Conservation (phyloP, 768 basidiomycete genomes). For the Plicaturopsis crispa region DNA sequence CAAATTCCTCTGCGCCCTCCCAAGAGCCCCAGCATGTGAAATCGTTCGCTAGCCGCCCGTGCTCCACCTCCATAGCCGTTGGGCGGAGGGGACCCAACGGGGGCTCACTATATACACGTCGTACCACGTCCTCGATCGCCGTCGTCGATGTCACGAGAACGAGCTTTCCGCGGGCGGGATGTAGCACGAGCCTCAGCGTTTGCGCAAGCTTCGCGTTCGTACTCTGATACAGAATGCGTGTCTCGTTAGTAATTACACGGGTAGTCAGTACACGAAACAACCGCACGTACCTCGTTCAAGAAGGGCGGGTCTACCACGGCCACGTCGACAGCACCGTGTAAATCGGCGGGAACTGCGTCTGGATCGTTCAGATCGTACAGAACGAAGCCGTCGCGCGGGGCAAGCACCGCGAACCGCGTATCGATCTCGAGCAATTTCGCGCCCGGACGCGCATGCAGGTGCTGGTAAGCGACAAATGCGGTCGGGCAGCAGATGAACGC, state of each 20-base stretch:
- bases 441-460: conserved; percentile 2
- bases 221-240: conserved; percentile 15
- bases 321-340: conserved; percentile 27
- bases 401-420: conserved; percentile 31
- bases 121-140: conserved; percentile 21
- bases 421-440: conserved; percentile 35
- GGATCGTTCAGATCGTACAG: conserved; percentile 38
- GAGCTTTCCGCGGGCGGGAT: conserved; percentile 27
- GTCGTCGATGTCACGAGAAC: conserved; percentile 33
- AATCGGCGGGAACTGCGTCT: conserved; percentile 25
- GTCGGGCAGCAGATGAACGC: conserved; percentile 42
- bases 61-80: conserved; percentile 26
- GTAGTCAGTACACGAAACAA: neutral
- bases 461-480: conserved; percentile 38
- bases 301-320: conserved; percentile 39
- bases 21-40: conserved; percentile 38
- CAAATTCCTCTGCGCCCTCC: conserved; percentile 26
- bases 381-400: conserved; percentile 23
- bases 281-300: conserved; percentile 31
- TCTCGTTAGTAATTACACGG: neutral
- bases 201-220: conserved; percentile 31
- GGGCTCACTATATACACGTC: conserved; percentile 23
- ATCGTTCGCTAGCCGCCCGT: conserved; percentile 32
- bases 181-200: conserved; percentile 32
- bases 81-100: conserved; percentile 30